Conservation (phyloP, 2,329 filamentous ascomycete genomes). For the Cladosporium sp. region DNA sequence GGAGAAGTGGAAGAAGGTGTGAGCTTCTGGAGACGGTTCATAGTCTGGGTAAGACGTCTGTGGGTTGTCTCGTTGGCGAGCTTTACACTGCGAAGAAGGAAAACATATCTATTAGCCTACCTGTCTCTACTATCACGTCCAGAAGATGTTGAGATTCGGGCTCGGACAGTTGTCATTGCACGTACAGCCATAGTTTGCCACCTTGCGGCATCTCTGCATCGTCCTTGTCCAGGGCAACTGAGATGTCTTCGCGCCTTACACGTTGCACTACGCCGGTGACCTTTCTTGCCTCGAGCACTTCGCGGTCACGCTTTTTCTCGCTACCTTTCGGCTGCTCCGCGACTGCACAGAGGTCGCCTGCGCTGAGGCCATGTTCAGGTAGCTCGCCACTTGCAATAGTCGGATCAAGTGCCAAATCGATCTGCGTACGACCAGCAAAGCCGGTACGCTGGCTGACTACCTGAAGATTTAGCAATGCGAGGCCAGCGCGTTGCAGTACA, state of each 20-base stretch:
- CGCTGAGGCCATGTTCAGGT: conserved; percentile 69
- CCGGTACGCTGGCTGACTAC: conserved; percentile 78
- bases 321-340: conserved; percentile 68
- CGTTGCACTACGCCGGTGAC: conserved; percentile 67
- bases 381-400: conserved; percentile 56
- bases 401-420: conserved; percentile 74
- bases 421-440: conserved; percentile 81
- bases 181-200: conserved; percentile 59
- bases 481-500: conserved; percentile 69
- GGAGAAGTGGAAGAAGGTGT: conserved; percentile 52
- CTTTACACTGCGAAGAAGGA: conserved; percentile 50
- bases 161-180: conserved; percentile 21
- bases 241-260: conserved; percentile 55
- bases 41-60: conserved; percentile 62
- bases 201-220: conserved; percentile 49
- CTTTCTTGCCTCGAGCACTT: conserved; percentile 65
- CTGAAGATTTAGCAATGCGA: conserved; percentile 72
- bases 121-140: conserved; percentile 3
- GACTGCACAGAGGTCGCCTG: conserved; percentile 73
- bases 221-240: conserved; percentile 67
- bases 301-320: conserved; percentile 68
- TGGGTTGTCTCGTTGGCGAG: conserved; percentile 64
- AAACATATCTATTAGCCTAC: conserved; percentile 31
- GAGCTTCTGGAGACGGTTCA: conserved; percentile 56
- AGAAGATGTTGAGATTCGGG: neutral